A percentile compares a stretch with the other conserved stretches of the same genome.
phyloP scores from a whole-genome alignment of 306 rosid genomes.

The Adenanthera pavonina region DNA sequence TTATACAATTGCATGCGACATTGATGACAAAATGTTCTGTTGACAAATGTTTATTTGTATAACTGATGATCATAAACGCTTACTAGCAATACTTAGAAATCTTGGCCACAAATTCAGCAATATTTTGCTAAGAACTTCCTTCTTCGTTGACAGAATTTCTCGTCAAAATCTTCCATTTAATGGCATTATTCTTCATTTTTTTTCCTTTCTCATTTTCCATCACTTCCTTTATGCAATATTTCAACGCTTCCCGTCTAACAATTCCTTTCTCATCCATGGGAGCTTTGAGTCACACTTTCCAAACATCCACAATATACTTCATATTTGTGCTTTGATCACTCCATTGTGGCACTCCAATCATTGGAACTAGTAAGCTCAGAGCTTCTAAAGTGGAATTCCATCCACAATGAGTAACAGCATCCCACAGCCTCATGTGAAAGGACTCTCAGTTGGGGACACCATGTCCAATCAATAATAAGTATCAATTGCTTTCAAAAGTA shows the following conservation, averaged over 20 bases:
- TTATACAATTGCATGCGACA: too few species aligned
- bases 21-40: too few species aligned
- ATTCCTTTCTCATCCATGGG: background rate
- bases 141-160: background rate
- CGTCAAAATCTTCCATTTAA: background rate
- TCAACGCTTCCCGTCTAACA: background rate
- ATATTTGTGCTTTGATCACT: background rate
- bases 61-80: too few species aligned
- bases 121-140: background rate
- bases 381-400: background rate
- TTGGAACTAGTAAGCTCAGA: background rate
- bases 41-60: too few species aligned
- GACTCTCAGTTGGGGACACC: background rate
- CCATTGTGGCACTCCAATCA: background rate
- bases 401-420: background rate
- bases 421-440: slow-evolving; percentile 2
- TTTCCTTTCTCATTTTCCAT: background rate
- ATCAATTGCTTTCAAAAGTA: too few species aligned
- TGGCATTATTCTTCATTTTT: background rate
- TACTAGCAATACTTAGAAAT: background rate
- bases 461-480: background rate
- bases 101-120: background rate
- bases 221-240: background rate
- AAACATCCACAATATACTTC: background rate
- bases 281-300: background rate